A percentile compares a stretch with the other conserved stretches of the same genome.
These are phyloP conservation scores for Protea cynaroides DNA, from an alignment of 164 flowering plant genomes.

Conservation along the genomic window DNA sequence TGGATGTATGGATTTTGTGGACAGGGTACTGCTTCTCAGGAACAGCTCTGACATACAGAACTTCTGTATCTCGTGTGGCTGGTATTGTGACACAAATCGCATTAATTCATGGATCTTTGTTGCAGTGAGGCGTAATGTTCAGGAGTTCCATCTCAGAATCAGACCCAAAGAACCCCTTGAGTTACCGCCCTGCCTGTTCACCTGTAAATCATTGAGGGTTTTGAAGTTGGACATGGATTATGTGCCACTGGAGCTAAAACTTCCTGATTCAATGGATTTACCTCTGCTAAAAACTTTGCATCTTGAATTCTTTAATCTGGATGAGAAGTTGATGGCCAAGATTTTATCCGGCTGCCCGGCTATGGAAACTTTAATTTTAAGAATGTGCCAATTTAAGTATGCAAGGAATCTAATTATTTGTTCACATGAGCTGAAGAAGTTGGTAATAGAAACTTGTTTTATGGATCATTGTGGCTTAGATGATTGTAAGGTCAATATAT, in stretches of 20 bases:
- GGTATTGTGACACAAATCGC: background rate
- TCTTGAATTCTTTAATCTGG: constrained; percentile 4
- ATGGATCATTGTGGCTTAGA: background rate
- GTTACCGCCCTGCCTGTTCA: constrained; percentile 5
- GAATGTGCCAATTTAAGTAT: constrained; percentile 1
- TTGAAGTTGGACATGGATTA: constrained; percentile 6
- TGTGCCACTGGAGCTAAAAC: background rate
- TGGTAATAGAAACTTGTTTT: constrained; percentile 3
- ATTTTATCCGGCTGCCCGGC: constrained; percentile 6
- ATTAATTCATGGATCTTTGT: constrained; percentile 1
- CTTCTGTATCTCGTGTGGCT: background rate
- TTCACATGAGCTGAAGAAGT: constrained; percentile 10
- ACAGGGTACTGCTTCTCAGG: constrained; percentile 1
- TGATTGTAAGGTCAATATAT: constrained; percentile 1
- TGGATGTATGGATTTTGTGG: constrained; percentile 4
- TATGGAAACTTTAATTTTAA: constrained; percentile 8
- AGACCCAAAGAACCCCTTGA: background rate
- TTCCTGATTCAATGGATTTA: constrained; percentile 1
- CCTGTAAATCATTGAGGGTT: constrained; percentile 4
- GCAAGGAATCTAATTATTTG: background rate
- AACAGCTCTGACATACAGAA: background rate
- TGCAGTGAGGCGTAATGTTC: background rate
- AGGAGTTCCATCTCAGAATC: constrained; percentile 4
- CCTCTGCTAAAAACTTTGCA: constrained; percentile 10
- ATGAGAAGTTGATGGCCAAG: background rate